These are phyloP conservation scores for Thelonectria olida DNA, from an alignment of 2,329 filamentous ascomycete genomes.

Conservation along the genomic window DNA sequence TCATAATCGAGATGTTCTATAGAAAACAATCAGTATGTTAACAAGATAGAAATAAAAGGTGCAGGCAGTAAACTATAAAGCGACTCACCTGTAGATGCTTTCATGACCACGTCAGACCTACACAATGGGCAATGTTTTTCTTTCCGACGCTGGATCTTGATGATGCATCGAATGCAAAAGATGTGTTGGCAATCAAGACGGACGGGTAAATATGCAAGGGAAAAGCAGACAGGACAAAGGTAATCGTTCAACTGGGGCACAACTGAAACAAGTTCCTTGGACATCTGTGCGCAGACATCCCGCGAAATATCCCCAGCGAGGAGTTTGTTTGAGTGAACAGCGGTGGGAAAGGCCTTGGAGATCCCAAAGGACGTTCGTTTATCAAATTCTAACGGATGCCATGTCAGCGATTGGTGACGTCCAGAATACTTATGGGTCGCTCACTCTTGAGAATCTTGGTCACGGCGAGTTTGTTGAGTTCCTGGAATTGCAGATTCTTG, in stretches of 20 bases:
- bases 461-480: constrained; percentile 82
- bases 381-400: constrained; percentile 74
- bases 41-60: constrained; percentile 3
- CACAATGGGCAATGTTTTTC: constrained; percentile 80
- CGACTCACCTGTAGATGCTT: constrained; percentile 70
- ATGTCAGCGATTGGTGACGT: constrained; percentile 18
- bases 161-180: constrained; percentile 85
- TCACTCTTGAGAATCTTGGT: constrained; percentile 86
- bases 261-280: constrained; percentile 74
- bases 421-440: constrained; percentile 34
- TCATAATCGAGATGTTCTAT: constrained; percentile 75
- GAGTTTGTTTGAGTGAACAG: constrained; percentile 67
- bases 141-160: constrained; percentile 78
- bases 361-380: constrained; percentile 82
- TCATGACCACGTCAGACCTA: constrained; percentile 74
- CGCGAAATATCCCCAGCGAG: constrained; percentile 76
- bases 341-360: constrained; percentile 67
- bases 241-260: constrained; percentile 89
- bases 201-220: constrained; percentile 84
- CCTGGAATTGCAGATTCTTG: constrained; percentile 83
- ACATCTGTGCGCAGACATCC: constrained; percentile 79
- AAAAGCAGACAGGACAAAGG: constrained; percentile 81
- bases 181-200: constrained; percentile 78
- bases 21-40: not conserved
- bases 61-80: not conserved